Conservation (phyloP, 352 stramenopile genomes). For the Globisporangium orthogonon region DNA sequence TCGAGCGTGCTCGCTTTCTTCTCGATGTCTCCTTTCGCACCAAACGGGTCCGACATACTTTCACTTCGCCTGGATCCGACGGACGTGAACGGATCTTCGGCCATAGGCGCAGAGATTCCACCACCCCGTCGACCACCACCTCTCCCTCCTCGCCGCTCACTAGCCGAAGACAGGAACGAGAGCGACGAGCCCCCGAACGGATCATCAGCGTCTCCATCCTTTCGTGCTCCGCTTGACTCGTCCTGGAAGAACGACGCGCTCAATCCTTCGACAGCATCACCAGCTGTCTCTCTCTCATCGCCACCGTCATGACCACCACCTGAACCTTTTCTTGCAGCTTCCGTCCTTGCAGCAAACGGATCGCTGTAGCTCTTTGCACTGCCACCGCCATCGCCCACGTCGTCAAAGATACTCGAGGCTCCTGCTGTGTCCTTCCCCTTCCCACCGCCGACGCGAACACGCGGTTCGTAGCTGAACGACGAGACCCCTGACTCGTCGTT, state of each 20-base stretch:
- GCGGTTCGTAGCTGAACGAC: constrained; percentile 11
- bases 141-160: constrained; percentile 18
- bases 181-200: constrained; percentile 11
- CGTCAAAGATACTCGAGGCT: background rate
- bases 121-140: constrained; percentile 7
- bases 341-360: constrained; percentile 2
- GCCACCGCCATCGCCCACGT: background rate
- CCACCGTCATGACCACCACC: background rate
- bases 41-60: background rate
- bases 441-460: constrained; percentile 1
- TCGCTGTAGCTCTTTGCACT: constrained; percentile 2
- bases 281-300: constrained; percentile 2
- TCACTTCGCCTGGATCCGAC: background rate
- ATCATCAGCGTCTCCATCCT: background rate
- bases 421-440: constrained; percentile 1
- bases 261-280: constrained; percentile 11
- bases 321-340: background rate
- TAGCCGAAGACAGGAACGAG: constrained; percentile 18
- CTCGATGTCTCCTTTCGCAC: background rate
- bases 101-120: background rate
- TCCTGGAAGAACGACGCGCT: constrained; percentile 33
- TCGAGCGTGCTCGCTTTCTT: constrained; percentile 10
- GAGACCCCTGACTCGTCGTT: background rate
- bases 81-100: constrained; percentile 15
- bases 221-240: background rate